These are phyloP conservation scores for Gossypium gossypioides DNA, from an alignment of 441 rosid species.

Conservation along the genomic window DNA sequence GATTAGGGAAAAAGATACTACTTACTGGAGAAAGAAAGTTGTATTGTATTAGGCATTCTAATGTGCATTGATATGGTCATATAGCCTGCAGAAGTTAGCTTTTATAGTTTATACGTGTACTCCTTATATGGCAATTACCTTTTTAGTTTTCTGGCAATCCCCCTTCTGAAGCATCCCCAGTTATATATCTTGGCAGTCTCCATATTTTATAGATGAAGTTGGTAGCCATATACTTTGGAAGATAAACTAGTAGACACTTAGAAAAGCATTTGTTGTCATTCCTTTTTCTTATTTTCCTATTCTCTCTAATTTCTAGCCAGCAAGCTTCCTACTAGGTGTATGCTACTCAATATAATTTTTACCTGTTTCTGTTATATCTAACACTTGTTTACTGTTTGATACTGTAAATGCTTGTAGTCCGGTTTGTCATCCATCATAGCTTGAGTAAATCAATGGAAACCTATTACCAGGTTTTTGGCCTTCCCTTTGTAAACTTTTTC, in stretches of 20 bases:
- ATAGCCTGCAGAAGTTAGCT: neutral
- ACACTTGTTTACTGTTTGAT: conserved; percentile 4
- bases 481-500: conserved; percentile 13
- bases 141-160: neutral
- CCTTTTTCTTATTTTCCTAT: neutral
- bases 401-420: conserved; percentile 46
- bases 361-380: neutral
- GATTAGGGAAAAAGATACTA: neutral
- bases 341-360: neutral
- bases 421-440: conserved; percentile 99
- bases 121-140: neutral
- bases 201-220: neutral
- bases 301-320: neutral
- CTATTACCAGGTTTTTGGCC: conserved; percentile 71
- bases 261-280: neutral
- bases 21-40: neutral
- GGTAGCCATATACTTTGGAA: neutral
- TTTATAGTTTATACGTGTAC: neutral
- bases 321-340: neutral
- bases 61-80: neutral
- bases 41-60: neutral
- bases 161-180: neutral
- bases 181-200: neutral
- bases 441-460: conserved; percentile 98
- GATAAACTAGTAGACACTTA: conserved; percentile 4